These are phyloP conservation scores for Botrytis byssoidea DNA, from an alignment of 2,329 filamentous ascomycete genomes.

Conservation along the genomic window DNA sequence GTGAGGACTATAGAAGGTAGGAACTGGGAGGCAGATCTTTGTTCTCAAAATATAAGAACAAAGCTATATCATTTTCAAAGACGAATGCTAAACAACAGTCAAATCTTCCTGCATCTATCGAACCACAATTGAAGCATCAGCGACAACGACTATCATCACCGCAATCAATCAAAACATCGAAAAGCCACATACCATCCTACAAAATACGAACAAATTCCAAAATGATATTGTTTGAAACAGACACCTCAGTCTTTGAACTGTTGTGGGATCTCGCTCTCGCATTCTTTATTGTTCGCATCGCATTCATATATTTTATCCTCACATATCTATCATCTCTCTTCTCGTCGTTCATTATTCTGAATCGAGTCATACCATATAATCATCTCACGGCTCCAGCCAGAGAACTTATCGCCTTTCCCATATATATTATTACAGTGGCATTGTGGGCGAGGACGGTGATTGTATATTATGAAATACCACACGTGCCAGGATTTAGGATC, in stretches of 20 bases:
- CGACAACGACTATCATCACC: not conserved
- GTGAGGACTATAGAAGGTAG: not conserved
- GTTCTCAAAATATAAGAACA: not conserved
- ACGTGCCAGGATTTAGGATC: constrained; percentile 35
- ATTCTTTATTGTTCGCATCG: constrained; percentile 40
- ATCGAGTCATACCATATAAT: constrained; percentile 25
- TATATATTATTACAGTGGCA: constrained; percentile 27
- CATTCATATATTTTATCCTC: constrained; percentile 39
- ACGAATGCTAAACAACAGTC: constrained; percentile 7
- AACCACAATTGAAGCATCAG: not conserved
- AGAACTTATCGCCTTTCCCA: constrained; percentile 25
- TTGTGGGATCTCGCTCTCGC: constrained; percentile 43
- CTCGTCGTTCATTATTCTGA: constrained; percentile 24
- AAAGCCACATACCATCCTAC: not conserved
- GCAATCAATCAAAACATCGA: not conserved
- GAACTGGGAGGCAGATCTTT: not conserved
- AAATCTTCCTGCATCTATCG: not conserved
- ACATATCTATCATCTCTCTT: constrained; percentile 32
- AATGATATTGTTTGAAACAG: constrained; percentile 38
- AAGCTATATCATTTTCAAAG: not conserved
- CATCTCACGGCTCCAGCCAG: constrained; percentile 27
- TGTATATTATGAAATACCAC: constrained; percentile 37
- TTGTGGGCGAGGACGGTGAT: constrained; percentile 35
- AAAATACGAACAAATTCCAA: not conserved
- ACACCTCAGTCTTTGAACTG: constrained; percentile 41